Evolutionary conservation across 345 rosid genomes (phyloP), one percentile per base, ranked within the genome.

Genomic region (Cardamine occulta): DNA sequence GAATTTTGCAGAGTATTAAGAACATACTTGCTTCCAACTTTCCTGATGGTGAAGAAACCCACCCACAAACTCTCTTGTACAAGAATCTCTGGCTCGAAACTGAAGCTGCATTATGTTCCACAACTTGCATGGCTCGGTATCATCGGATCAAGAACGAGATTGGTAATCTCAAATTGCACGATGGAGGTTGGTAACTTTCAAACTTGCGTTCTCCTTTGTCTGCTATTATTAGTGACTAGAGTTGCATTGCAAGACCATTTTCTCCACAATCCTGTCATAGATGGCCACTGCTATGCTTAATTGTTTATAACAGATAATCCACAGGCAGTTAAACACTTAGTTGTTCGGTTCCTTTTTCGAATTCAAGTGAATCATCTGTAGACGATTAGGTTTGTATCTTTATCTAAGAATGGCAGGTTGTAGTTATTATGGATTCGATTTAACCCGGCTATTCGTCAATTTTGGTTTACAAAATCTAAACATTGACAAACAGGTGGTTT

Each of bases 21-120:
- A 83, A 83, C 74, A 74, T 88, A 57, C 96, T 91, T 71, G 67
- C 40, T 60, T 88, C 87, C 70, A 85, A 86, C 82, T 85, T 91
- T 55, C 84, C 74, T 67, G 88, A 74, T 11, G 82, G 76, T 73
- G 88, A 84, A 53, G 95, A 85, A 77, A 13, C 80, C 24, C 81
- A 86, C 21, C 87, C 84, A 8, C 88, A 85, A 75, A 76, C 82
- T 77, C 84, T 83, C 68, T 72, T 94, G 85, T 90, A 84, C 81
- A 94, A 86, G 87, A 94, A 88, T 86, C 83, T 94, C 72, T 94
- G 97, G 98, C 91, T 94, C 14, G 97, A 90, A 83, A 93, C 97
- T 62, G 98, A 94, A 82, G 97, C 97, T 70, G 81, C 86, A 61
- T 80, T 94, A 72, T 90, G 90, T 78, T 85, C 90, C 64, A 79